These are phyloP conservation scores for Barnettozyma wickerhamii DNA, from an alignment of 805 yeast genomes.

Conservation along the genomic window DNA sequence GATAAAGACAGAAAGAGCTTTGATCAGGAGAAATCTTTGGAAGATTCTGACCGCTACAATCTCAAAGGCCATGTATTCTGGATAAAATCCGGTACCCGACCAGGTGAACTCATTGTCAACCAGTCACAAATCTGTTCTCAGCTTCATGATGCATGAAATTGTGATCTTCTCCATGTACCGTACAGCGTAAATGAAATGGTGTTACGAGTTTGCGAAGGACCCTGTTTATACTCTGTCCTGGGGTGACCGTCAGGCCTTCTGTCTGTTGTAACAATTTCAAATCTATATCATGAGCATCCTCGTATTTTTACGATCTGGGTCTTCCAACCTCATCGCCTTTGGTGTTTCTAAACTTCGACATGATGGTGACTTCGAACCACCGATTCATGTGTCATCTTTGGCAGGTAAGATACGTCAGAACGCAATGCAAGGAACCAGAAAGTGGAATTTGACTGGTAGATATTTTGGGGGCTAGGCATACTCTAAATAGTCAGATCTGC, in stretches of 20 bases:
- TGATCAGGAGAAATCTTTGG: slow-evolving; percentile 56
- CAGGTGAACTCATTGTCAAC: slow-evolving; percentile 43
- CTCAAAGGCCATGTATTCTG: slow-evolving; percentile 61
- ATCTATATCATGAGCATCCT: too few species aligned
- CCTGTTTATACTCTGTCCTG: slow-evolving; percentile 30
- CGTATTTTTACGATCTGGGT: too few species aligned
- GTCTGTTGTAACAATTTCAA: too few species aligned
- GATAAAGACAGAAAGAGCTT: slow-evolving; percentile 43
- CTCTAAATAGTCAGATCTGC: too few species aligned
- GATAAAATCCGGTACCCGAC: slow-evolving; percentile 56
- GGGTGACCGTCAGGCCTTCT: slow-evolving; percentile 3
- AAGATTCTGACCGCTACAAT: slow-evolving; percentile 41
- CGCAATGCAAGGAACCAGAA: too few species aligned
- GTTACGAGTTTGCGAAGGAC: slow-evolving; percentile 46
- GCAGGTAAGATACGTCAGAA: too few species aligned
- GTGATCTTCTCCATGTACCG: slow-evolving; percentile 61
- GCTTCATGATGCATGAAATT: slow-evolving; percentile 46
- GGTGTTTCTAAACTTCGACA: too few species aligned
- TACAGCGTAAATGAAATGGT: slow-evolving; percentile 43
- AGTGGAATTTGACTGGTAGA: too few species aligned
- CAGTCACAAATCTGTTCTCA: slow-evolving; percentile 42
- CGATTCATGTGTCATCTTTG: too few species aligned
- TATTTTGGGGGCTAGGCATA: too few species aligned
- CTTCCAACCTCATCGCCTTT: too few species aligned
- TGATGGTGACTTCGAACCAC: too few species aligned